These are phyloP conservation scores for Lumnitzera littorea DNA, from an alignment of 345 rosid species.

Conservation along the genomic window DNA sequence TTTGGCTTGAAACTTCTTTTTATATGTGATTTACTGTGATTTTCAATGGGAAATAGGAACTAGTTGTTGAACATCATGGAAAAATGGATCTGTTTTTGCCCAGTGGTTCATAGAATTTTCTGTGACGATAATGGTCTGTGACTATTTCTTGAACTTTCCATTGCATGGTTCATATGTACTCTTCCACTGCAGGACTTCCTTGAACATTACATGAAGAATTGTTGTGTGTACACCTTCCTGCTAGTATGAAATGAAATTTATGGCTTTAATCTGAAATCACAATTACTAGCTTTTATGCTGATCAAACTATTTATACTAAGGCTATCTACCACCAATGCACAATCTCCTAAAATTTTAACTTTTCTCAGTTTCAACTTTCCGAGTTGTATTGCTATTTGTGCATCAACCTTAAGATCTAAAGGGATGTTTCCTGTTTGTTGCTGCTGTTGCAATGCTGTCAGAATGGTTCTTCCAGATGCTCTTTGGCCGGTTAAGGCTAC, in stretches of 20 bases:
- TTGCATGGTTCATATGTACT: no score
- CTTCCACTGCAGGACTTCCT: neutral
- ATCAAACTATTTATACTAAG: constrained; percentile 46
- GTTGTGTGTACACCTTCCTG: no score
- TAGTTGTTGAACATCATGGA: no score
- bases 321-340: constrained; percentile 68
- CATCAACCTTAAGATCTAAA: constrained; percentile 54
- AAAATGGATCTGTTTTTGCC: no score
- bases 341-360: constrained; percentile 54
- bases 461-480: constrained; percentile 49
- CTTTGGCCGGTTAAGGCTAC: constrained; percentile 49
- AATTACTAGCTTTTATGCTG: constrained; percentile 68
- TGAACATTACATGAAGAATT: neutral
- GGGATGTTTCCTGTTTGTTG: constrained; percentile 84
- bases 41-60: no score
- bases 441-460: constrained; percentile 72
- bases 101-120: no score
- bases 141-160: no score
- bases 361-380: constrained; percentile 65
- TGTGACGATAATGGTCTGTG: no score
- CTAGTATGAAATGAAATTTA: constrained; percentile 14
- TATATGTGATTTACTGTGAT: no score
- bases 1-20: no score
- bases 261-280: constrained; percentile 57
- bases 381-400: constrained; percentile 62